These are phyloP conservation scores for Saccharomycopsis javanensis DNA, from an alignment of 805 yeast genomes.

Conservation along the genomic window DNA sequence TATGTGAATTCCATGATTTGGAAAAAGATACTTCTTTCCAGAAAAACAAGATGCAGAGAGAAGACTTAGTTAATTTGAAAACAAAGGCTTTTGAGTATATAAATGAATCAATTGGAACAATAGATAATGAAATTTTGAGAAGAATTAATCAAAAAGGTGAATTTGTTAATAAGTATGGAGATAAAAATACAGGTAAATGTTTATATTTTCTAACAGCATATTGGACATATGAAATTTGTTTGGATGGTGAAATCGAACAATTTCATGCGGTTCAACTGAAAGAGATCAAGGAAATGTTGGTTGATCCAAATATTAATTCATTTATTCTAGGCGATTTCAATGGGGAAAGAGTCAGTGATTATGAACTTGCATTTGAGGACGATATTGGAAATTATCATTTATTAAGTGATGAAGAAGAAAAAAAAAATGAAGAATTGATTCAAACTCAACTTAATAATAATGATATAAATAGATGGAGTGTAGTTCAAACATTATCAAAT, in stretches of 20 bases:
- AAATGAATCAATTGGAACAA: neutral
- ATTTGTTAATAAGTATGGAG: neutral
- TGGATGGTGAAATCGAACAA: slow-evolving; percentile 9
- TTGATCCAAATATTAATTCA: slow-evolving; percentile 3
- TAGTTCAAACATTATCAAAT: slow-evolving; percentile 26
- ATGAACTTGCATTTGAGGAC: neutral
- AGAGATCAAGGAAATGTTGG: neutral
- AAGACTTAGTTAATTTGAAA: neutral
- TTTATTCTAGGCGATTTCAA: slow-evolving; percentile 6
- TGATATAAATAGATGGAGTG: neutral
- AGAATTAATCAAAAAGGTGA: neutral
- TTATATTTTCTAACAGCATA: slow-evolving; percentile 2
- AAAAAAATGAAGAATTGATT: neutral
- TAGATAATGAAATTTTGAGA: neutral
- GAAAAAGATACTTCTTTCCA: neutral
- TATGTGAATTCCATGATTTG: neutral
- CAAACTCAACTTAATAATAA: neutral
- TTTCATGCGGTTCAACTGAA: slow-evolving; percentile 6
- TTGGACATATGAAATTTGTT: slow-evolving; percentile 19
- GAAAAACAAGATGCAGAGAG: neutral
- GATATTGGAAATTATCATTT: neutral
- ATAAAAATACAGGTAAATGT: neutral
- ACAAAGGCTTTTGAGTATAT: neutral
- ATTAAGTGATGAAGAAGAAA: neutral
- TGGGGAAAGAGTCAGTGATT: neutral